These are phyloP conservation scores for Uromyces viciae-fabae DNA, from an alignment of 1,284 basidiomycete species.

Conservation along the genomic window DNA sequence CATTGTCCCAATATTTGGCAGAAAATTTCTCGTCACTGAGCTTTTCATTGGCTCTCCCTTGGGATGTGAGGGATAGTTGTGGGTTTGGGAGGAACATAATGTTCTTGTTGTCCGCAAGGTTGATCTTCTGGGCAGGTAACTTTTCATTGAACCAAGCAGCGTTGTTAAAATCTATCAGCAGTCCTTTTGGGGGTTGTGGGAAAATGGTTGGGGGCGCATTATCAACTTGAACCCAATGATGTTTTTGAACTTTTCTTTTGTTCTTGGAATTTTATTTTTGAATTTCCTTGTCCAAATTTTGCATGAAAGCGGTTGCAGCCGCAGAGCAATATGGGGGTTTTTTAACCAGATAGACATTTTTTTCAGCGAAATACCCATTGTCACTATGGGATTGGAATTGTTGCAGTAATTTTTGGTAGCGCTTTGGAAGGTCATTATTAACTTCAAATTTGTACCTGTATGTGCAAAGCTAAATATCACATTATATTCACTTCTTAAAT, in stretches of 20 bases:
- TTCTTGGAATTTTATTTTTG: background rate
- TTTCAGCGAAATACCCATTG: background rate
- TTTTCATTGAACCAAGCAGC: background rate
- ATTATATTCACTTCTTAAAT: background rate
- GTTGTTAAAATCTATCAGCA: slow-evolving; percentile 23
- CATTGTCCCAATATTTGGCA: background rate
- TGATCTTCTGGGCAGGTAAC: background rate
- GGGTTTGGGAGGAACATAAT: slow-evolving; percentile 2
- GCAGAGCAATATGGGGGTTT: background rate
- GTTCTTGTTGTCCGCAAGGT: background rate
- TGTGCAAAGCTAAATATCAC: background rate
- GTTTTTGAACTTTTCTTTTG: background rate
- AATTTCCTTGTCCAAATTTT: background rate
- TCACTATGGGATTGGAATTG: slow-evolving; percentile 14
- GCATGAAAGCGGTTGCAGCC: background rate
- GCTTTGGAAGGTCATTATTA: slow-evolving; percentile 1
- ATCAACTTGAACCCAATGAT: background rate
- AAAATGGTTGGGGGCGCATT: background rate
- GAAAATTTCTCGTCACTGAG: background rate
- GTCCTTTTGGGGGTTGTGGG: slow-evolving; percentile 8
- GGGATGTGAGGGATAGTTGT: background rate
- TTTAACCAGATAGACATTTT: background rate
- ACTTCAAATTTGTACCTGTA: slow-evolving; percentile 1
- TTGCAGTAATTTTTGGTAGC: background rate
- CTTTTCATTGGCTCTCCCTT: background rate